Base-by-base conservation (phyloP, 2,329 filamentous ascomycete species). In the Eutypella sp. region DNA sequence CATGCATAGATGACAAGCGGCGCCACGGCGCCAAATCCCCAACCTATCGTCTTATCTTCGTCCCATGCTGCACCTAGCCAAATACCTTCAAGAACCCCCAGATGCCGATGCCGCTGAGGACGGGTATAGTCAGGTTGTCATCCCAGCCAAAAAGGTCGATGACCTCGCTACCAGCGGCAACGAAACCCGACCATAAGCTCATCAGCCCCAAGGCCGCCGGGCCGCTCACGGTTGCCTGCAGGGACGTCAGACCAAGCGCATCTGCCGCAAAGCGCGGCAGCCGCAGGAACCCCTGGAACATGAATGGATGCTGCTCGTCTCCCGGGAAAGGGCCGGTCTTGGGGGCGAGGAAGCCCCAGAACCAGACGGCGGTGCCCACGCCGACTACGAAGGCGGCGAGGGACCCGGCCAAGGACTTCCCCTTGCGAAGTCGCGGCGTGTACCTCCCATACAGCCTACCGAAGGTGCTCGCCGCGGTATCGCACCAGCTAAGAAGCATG, bases 81-180 rank as follows among this genome's bases (percentile, higher is more conserved):
- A 96, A 96, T 41, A 90, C 66, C 70, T 87, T 95, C 58, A 97
- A 75, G 65, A 99, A 96, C 0, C 85, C 87, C 85, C 88, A 96
- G 50, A 99, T 82, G 6, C 91, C 91, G 39, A 89, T 69, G 20
- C 91, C 90, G 62, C 89, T 96, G 41, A 99, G 74, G 22, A 95
- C 82, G 2, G 93, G 93, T 66, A 99, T 99, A 41, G 92, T 97
- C 57, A 99, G 73, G 67, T 99, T 99, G 69, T 99, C 93, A 61
- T 99, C 93, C 87, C 89, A 91, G 40, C 90, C 89, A 64, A 90
- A 96, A 1, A 97, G 61, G 68, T 99, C 90, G 39, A 96, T 76
- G 15, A 92, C 86, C 68, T 99, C 93, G 60, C 90, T 96, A 38
- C 84, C 83, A 46, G 90, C 89, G 36, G 90, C 93, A 44, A 92